A percentile compares a stretch with the other conserved stretches of the same genome.
These are phyloP conservation scores for Syncephalastrum racemosum DNA, from an alignment of 371 early-diverging fungal genomes.

Conservation along the genomic window DNA sequence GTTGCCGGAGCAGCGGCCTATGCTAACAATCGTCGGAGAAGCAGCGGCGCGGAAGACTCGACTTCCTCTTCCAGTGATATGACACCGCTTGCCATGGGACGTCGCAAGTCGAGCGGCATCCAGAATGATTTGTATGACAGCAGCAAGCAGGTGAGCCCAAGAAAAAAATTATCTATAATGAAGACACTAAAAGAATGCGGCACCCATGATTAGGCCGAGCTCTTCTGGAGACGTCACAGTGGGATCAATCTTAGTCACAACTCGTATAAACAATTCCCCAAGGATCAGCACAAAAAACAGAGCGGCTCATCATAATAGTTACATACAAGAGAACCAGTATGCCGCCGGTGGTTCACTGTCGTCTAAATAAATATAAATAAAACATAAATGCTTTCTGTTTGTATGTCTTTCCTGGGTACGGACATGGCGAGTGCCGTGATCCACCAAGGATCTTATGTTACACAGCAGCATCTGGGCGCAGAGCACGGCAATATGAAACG, in stretches of 20 bases:
- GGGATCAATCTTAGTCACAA: slow-evolving; percentile 18
- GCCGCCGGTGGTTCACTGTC: no score
- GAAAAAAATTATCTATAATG: not conserved
- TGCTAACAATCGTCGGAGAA: slow-evolving; percentile 1
- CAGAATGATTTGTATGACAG: slow-evolving; percentile 14
- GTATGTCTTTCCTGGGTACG: no score
- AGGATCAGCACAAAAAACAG: no score
- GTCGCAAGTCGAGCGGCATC: slow-evolving; percentile 7
- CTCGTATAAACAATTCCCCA: slow-evolving; percentile 10
- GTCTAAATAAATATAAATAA: no score
- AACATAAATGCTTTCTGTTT: no score
- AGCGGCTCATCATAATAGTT: no score
- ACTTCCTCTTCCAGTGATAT: not conserved
- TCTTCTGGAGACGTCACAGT: slow-evolving; percentile 14
- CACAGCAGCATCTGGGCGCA: no score
- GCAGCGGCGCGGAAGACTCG: not conserved
- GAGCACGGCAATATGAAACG: no score
- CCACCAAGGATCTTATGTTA: no score
- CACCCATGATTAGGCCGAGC: slow-evolving; percentile 6
- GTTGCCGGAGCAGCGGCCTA: slow-evolving; percentile 10
- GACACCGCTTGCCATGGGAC: slow-evolving; percentile 9
- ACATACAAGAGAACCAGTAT: no score
- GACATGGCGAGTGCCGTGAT: no score
- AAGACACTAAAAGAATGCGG: not conserved
- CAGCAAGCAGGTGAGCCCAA: slow-evolving; percentile 8